Conservation (phyloP, 495 filamentous ascomycete species). For the Xylaria bambusicola region DNA sequence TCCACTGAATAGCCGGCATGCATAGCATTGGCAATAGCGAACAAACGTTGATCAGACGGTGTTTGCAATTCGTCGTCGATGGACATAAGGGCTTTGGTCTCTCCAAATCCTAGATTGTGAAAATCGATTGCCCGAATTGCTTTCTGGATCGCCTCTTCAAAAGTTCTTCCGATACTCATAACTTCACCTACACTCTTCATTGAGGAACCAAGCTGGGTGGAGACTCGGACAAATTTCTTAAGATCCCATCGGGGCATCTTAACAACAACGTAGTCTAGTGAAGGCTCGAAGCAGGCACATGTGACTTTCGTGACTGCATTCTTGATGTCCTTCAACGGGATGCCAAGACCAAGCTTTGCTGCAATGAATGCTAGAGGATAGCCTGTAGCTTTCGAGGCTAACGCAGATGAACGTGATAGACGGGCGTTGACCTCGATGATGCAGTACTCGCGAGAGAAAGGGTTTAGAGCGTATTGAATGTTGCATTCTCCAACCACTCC, state of each 20-base stretch:
- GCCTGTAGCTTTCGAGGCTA: constrained; percentile 95
- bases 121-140: constrained; percentile 94
- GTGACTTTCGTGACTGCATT: constrained; percentile 97
- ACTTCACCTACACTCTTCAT: constrained; percentile 99
- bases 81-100: constrained; percentile 87
- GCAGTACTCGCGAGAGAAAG: constrained; percentile 95
- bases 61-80: constrained; percentile 96
- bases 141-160: constrained; percentile 98
- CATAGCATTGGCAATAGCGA: constrained; percentile 98
- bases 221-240: constrained; percentile 97
- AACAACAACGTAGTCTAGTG: constrained; percentile 96
- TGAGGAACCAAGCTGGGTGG: constrained; percentile 89
- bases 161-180: constrained; percentile 95
- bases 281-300: constrained; percentile 98
- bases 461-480: constrained; percentile 97
- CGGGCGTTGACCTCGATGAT: constrained; percentile 99
- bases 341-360: constrained; percentile 90
- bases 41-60: constrained; percentile 94
- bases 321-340: constrained; percentile 93
- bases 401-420: constrained; percentile 88
- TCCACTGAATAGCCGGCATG: constrained; percentile 87
- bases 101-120: constrained; percentile 93
- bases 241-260: constrained; percentile 99
- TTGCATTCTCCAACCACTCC: constrained; percentile 99
- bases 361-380: constrained; percentile 96